These are phyloP conservation scores for Euptelea pleiosperma DNA, from an alignment of 164 flowering plant genomes.

Conservation along the genomic window DNA sequence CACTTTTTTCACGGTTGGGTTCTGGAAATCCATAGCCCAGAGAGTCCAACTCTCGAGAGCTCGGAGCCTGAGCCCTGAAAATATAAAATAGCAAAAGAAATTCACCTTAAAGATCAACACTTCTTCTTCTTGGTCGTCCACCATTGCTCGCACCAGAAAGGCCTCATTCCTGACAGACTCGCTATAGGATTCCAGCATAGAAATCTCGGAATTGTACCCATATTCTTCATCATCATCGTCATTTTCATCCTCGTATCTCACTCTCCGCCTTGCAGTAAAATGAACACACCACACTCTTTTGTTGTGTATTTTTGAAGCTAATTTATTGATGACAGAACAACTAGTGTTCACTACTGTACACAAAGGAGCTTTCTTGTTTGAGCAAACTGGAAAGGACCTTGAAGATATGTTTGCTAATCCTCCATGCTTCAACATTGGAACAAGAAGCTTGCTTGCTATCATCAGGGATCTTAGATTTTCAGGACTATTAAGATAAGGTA, in stretches of 20 bases:
- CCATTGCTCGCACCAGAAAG: constrained; percentile 57
- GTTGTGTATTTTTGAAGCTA: neutral
- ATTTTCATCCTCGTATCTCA: constrained; percentile 41
- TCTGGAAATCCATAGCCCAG: too few relatives aligned
- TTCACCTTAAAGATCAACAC: constrained; percentile 69
- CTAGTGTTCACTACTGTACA: neutral
- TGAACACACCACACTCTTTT: neutral
- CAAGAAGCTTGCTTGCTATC: too few relatives aligned
- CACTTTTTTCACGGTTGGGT: too few relatives aligned
- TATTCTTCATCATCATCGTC: constrained; percentile 38
- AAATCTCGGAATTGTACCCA: constrained; percentile 57
- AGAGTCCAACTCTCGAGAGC: too few relatives aligned
- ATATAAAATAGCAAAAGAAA: too few relatives aligned
- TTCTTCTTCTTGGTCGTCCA: constrained; percentile 60
- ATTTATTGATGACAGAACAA: neutral
- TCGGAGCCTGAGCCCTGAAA: too few relatives aligned
- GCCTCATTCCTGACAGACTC: constrained; percentile 51
- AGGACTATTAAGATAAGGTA: too few relatives aligned
- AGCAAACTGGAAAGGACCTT: neutral
- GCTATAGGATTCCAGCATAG: constrained; percentile 54
- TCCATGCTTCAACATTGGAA: neutral
- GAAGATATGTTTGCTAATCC: neutral
- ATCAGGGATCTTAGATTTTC: too few relatives aligned
- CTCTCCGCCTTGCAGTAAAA: constrained; percentile 39
- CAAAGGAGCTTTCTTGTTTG: neutral